These are phyloP conservation scores for Silene uniflora DNA, from an alignment of 148 eudicot genomes.

Conservation along the genomic window DNA sequence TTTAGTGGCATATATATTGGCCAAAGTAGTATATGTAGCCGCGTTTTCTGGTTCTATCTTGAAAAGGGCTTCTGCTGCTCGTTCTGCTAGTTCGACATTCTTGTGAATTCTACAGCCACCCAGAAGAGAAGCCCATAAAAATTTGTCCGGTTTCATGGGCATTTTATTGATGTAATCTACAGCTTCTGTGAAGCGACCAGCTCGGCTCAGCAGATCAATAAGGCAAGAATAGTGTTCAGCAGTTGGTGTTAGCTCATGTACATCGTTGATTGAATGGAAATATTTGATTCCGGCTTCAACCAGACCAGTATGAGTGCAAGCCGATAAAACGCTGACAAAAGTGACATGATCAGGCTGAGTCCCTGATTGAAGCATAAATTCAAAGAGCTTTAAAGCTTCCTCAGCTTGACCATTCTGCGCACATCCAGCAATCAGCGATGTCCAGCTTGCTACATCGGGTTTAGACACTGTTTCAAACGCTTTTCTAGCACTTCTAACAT, in stretches of 20 bases:
- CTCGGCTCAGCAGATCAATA: slow-evolving; percentile 40
- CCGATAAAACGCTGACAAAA: slow-evolving; percentile 44
- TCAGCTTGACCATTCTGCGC: slow-evolving; percentile 40
- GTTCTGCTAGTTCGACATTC: slow-evolving; percentile 42
- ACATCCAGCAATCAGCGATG: slow-evolving; percentile 40
- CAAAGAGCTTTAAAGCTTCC: slow-evolving; percentile 36
- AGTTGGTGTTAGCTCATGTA: slow-evolving; percentile 32
- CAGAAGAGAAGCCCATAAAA: slow-evolving; percentile 45
- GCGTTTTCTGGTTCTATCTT: slow-evolving; percentile 43
- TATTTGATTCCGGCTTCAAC: slow-evolving; percentile 38
- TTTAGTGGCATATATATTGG: slow-evolving; percentile 39
- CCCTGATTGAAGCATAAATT: slow-evolving; percentile 31
- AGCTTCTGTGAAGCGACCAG: slow-evolving; percentile 45
- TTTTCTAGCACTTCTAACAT: slow-evolving; percentile 33
- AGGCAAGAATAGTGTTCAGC: slow-evolving; percentile 41
- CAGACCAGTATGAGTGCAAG: slow-evolving; percentile 47
- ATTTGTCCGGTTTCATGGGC: slow-evolving; percentile 49
- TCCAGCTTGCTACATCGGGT: slow-evolving; percentile 44
- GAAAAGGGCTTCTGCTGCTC: slow-evolving; percentile 37
- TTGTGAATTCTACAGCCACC: slow-evolving; percentile 50
- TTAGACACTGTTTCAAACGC: slow-evolving; percentile 28
- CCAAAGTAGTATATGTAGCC: slow-evolving; percentile 42
- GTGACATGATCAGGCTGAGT: slow-evolving; percentile 41
- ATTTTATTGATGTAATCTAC: slow-evolving; percentile 37
- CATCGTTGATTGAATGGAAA: slow-evolving; percentile 38